A percentile compares a stretch with the other conserved stretches of the same genome.
Evolutionary conservation across 2,329 filamentous ascomycete species (phyloP).

Genomic region (Epichloe sp.): DNA sequence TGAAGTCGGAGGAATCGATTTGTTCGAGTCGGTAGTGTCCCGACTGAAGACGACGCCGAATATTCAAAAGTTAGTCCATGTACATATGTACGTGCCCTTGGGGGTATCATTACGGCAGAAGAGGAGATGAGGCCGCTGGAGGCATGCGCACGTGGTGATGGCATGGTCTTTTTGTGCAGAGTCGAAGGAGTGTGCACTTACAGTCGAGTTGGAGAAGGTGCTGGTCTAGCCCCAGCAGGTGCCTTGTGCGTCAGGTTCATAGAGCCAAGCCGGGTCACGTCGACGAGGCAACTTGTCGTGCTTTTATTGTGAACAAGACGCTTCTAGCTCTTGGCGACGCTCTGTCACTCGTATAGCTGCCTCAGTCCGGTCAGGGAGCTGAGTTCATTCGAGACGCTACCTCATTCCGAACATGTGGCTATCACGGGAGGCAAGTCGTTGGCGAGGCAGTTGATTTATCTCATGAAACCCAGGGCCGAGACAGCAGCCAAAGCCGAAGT

Average conservation of each 20-base stretch:
- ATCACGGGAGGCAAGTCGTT: conserved; percentile 3
- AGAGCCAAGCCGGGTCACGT: conserved; percentile 11
- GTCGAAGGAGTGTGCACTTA: conserved; percentile 21
- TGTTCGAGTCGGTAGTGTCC: conserved; percentile 8
- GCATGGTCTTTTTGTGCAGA: too few species aligned
- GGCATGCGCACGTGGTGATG: too few species aligned
- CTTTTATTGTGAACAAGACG: conserved; percentile 11
- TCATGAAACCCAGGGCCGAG: not conserved
- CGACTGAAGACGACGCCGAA: not conserved
- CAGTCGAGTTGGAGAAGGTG: conserved; percentile 41
- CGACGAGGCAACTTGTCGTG: conserved; percentile 10
- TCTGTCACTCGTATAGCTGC: conserved; percentile 13
- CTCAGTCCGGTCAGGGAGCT: conserved; percentile 50
- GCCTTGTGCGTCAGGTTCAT: conserved; percentile 35
- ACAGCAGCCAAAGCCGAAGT: not conserved
- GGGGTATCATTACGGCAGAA: not conserved
- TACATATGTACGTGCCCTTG: not conserved
- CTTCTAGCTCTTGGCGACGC: conserved; percentile 12
- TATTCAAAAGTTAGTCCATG: not conserved
- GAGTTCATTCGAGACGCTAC: conserved; percentile 42
- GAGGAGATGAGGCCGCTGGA: too few species aligned
- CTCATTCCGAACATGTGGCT: conserved; percentile 35
- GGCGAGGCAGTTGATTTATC: not conserved
- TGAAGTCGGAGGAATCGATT: conserved; percentile 8
- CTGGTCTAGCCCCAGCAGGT: conserved; percentile 46